Conservation (phyloP, 2,329 filamentous ascomycete species). For the Ophiostoma himal-ulmi region DNA sequence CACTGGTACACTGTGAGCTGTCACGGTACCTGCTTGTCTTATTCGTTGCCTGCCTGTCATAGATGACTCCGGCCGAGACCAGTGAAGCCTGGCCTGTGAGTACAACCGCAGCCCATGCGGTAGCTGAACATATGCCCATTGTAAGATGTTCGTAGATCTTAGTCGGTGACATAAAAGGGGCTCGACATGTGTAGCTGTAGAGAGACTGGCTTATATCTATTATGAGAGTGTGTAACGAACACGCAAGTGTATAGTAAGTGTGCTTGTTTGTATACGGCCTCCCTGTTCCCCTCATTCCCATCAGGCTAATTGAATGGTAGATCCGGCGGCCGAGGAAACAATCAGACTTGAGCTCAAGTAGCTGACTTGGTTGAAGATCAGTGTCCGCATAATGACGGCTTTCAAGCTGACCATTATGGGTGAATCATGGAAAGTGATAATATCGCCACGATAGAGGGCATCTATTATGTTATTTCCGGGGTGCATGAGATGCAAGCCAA, state of each 20-base stretch:
- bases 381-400: not conserved
- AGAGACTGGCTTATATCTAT: not conserved
- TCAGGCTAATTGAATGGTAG: not conserved
- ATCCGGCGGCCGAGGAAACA: not conserved
- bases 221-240: not conserved
- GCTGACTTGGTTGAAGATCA: not conserved
- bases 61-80: not conserved
- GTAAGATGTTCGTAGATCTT: not conserved
- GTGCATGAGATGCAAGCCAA: not conserved
- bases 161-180: not conserved
- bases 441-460: not conserved
- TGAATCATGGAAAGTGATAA: not conserved
- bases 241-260: no score
- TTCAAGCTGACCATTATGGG: not conserved
- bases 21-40: not conserved
- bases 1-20: not conserved
- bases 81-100: not conserved
- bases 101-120: not conserved
- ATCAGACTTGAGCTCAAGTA: not conserved
- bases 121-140: not conserved
- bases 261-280: not conserved
- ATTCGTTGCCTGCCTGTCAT: not conserved
- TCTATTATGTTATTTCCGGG: not conserved
- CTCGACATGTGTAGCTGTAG: not conserved
- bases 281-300: not conserved